Percentiles rank a stretch among this genome's conserved stretches.
phyloP scores from a whole-genome alignment of 257 asterid species.

The Przewalskia tangutica region DNA sequence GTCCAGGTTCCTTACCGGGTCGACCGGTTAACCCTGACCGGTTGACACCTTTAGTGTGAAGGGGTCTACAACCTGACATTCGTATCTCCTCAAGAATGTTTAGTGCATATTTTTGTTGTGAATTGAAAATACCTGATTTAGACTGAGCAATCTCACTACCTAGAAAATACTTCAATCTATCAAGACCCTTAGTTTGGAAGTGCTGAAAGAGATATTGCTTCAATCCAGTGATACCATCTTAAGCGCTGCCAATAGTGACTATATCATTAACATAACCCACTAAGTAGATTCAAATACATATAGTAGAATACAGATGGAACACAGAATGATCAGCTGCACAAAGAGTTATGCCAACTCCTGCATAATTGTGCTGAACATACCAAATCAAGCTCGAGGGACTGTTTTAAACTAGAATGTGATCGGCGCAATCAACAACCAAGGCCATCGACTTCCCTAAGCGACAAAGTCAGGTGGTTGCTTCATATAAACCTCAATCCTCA shows the following conservation, averaged over 20 bases:
- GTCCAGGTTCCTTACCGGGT: too few relatives aligned
- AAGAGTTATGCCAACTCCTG: neutral
- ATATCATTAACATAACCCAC: neutral
- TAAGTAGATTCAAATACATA: neutral
- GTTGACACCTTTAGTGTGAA: too few relatives aligned
- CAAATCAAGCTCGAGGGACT: neutral
- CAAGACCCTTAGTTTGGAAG: neutral
- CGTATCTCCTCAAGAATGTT: neutral
- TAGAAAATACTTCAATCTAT: neutral
- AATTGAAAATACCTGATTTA: neutral
- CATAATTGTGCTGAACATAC: neutral
- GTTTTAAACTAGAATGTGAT: neutral
- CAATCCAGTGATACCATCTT: neutral
- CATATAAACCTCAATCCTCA: neutral
- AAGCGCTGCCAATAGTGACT: neutral
- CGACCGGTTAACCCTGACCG: too few relatives aligned
- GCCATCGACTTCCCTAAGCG: neutral
- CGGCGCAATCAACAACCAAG: neutral
- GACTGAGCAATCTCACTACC: neutral
- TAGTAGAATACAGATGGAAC: neutral
- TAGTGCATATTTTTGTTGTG: neutral
- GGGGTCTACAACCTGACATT: neutral
- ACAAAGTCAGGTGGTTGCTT: neutral
- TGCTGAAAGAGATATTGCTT: neutral
- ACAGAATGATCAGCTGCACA: neutral